A percentile compares a stretch with the other conserved stretches of the same genome.
Conservation (phyloP, 78 protist species). For the Guillardia theta region DNA sequence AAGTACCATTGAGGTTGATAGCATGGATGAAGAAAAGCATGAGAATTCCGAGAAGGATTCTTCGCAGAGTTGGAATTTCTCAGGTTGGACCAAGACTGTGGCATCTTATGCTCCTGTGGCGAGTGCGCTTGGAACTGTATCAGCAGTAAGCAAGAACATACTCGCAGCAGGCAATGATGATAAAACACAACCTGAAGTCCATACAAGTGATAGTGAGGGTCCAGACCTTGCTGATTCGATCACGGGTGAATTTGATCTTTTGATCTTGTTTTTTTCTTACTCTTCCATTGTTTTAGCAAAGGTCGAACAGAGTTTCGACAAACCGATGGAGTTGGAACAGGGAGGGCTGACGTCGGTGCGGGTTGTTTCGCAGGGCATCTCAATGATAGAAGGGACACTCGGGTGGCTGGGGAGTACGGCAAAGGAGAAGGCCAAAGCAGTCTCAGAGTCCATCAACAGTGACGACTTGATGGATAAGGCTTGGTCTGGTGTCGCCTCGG, state of each 20-base stretch:
- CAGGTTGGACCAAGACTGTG: too few species aligned
- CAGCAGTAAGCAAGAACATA: background rate
- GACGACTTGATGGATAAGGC: background rate
- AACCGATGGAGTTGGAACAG: background rate
- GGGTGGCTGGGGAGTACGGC: conserved; percentile 23
- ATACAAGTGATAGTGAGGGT: too few species aligned
- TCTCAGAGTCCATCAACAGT: background rate
- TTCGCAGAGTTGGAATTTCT: background rate
- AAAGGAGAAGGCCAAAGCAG: background rate
- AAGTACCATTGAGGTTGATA: background rate
- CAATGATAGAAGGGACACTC: background rate
- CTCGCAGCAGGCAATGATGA: background rate
- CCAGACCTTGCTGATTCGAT: too few species aligned
- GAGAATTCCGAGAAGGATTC: background rate
- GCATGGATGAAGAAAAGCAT: background rate
- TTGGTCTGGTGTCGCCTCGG: background rate
- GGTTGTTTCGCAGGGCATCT: background rate
- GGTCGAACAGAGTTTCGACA: background rate
- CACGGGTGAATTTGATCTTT: too few species aligned
- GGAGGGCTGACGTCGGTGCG: conserved; percentile 15
- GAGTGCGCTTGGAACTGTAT: too few species aligned
- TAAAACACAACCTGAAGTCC: too few species aligned
- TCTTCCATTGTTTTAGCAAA: too few species aligned
- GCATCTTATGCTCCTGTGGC: too few species aligned
- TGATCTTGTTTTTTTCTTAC: background rate